Conservation (phyloP, 306 rosid genomes). For the Gynostemma pentaphyllum region DNA sequence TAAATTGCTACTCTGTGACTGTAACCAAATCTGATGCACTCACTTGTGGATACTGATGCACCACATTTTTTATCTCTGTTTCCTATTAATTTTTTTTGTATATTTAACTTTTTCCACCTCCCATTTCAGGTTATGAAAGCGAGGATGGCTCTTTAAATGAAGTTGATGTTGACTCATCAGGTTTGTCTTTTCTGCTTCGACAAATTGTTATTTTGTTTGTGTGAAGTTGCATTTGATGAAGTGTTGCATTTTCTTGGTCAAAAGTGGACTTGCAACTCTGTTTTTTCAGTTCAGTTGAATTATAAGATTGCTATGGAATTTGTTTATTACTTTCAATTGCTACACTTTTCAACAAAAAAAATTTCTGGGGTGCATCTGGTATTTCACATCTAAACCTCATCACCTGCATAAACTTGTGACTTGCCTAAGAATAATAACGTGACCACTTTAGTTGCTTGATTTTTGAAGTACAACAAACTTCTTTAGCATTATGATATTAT, state of each 20-base stretch:
- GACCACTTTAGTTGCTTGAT: not conserved
- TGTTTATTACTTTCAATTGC: not conserved
- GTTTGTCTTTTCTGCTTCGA: conserved; percentile 13
- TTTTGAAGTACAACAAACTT: not conserved
- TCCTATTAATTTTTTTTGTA: not conserved
- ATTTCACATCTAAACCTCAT: not conserved
- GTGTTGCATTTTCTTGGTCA: not conserved
- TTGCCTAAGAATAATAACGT: not conserved
- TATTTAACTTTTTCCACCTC: not conserved
- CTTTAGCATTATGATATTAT: not conserved
- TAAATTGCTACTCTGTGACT: not conserved
- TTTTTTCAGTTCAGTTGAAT: not conserved
- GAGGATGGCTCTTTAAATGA: conserved; percentile 66
- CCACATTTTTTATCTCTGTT: not conserved
- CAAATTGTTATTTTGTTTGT: not conserved
- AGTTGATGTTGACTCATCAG: conserved; percentile 38
- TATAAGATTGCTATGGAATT: not conserved
- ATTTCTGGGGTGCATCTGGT: too few relatives aligned
- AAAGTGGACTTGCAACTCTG: not conserved
- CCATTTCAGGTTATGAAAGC: conserved; percentile 45
- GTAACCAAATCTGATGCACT: not conserved
- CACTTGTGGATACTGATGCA: not conserved
- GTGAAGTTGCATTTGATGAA: not conserved
- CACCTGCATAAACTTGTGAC: not conserved
- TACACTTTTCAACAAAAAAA: too few relatives aligned